A percentile compares a stretch with the other conserved stretches of the same genome.
Conservation (phyloP, 164 flowering plant genomes). For the Umbilicus rupestris region DNA sequence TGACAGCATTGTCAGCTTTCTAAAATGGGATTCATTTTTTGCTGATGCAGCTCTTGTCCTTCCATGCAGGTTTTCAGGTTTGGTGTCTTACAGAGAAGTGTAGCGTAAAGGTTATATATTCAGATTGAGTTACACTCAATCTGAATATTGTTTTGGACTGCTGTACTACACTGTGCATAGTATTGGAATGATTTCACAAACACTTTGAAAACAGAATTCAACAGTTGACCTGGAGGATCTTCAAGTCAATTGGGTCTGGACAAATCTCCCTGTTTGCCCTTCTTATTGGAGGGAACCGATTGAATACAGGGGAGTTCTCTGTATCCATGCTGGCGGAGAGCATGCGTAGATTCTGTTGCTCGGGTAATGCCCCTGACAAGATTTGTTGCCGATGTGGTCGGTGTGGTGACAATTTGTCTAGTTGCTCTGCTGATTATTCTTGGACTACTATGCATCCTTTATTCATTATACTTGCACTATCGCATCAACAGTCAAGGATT, state of each 20-base stretch:
- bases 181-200: too few species aligned
- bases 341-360: not conserved
- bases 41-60: not conserved
- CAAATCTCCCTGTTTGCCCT: not conserved
- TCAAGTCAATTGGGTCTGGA: not conserved
- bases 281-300: not conserved
- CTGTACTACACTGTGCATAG: not conserved
- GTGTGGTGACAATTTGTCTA: constrained; percentile 10
- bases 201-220: not conserved
- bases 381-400: constrained; percentile 7
- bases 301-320: constrained; percentile 1
- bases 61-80: not conserved
- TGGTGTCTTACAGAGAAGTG: not conserved
- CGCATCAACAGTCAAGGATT: constrained; percentile 7
- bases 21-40: not conserved
- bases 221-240: not conserved
- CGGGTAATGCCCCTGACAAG: constrained; percentile 6
- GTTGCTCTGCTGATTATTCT: constrained; percentile 9
- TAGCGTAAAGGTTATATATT: not conserved
- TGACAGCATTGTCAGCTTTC: not conserved
- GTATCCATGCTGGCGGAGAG: constrained; percentile 2
- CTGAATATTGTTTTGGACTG: not conserved
- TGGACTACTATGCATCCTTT: constrained; percentile 6
- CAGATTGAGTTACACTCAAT: constrained; percentile 1
- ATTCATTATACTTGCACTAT: constrained; percentile 5